Evolutionary conservation across 805 yeast genomes (phyloP).

Genomic region (Cyberlindnera maclurae): DNA sequence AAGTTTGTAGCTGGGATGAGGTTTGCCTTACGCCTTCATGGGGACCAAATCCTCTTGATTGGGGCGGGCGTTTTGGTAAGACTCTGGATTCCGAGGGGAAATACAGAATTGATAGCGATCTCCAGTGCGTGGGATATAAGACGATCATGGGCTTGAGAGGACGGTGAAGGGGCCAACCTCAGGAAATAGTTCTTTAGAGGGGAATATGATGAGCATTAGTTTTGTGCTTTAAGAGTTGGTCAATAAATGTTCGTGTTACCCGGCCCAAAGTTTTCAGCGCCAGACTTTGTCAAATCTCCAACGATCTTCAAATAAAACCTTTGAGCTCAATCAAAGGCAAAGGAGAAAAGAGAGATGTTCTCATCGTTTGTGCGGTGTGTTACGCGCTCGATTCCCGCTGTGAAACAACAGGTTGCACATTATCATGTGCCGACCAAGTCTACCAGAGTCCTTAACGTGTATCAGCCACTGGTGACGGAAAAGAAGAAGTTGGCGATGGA

Average conservation of each 20-base stretch:
- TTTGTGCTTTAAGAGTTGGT: no score
- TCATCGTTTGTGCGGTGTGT: not conserved
- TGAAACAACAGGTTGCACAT: constrained; percentile 9
- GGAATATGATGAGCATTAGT: no score
- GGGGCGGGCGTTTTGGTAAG: constrained; percentile 27
- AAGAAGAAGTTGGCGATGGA: constrained; percentile 11
- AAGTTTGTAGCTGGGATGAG: constrained; percentile 38
- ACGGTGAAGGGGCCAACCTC: not conserved
- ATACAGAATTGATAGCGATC: constrained; percentile 17
- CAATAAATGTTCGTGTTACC: no score
- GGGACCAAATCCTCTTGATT: constrained; percentile 51
- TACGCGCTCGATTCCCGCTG: not conserved
- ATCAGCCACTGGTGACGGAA: constrained; percentile 12
- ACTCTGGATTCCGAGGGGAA: constrained; percentile 18
- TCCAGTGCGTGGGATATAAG: constrained; percentile 16
- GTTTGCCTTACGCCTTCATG: constrained; percentile 53
- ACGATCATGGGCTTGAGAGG: constrained; percentile 1
- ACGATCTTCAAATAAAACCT: no score
- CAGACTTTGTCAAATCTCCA: no score
- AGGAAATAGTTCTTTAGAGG: not conserved
- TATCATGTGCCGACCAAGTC: constrained; percentile 12
- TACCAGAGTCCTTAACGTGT: constrained; percentile 17
- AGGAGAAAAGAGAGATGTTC: not conserved
- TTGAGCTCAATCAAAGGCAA: no score
- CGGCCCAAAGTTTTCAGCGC: no score